phyloP scores from a whole-genome alignment of 1,284 basidiomycete genomes.

The Cutaneotrichosporon sp. region DNA sequence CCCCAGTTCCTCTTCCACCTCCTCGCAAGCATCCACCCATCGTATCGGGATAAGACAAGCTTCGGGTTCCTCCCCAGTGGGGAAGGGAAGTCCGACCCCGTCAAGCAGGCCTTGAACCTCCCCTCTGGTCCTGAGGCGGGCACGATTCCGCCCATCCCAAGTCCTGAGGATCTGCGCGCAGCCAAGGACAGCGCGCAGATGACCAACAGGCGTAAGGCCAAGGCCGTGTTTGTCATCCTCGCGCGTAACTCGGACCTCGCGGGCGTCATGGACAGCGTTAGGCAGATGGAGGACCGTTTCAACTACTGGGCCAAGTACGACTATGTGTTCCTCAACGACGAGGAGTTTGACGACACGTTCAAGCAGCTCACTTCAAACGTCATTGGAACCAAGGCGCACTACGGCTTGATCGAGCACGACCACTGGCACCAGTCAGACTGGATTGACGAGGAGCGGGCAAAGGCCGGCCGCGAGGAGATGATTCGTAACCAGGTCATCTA shows the following conservation, averaged over 20 bases:
- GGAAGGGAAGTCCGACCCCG: not conserved
- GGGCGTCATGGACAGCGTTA: slow-evolving; percentile 61
- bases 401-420: slow-evolving; percentile 75
- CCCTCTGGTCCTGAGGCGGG: not conserved
- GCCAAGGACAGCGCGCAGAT: slow-evolving; percentile 21
- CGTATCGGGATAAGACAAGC: slow-evolving; percentile 45
- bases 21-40: slow-evolving; percentile 46
- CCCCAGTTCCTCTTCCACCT: slow-evolving; percentile 35
- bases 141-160: slow-evolving; percentile 13
- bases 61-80: slow-evolving; percentile 25
- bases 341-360: slow-evolving; percentile 71
- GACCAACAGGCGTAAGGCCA: slow-evolving; percentile 56
- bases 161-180: slow-evolving; percentile 32
- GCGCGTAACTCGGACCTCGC: slow-evolving; percentile 74
- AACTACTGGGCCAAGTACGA: slow-evolving; percentile 82
- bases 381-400: slow-evolving; percentile 67
- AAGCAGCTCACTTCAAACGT: slow-evolving; percentile 68
- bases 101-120: not conserved
- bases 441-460: slow-evolving; percentile 71
- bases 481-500: slow-evolving; percentile 75
- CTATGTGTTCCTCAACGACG: slow-evolving; percentile 82
- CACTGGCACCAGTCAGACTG: slow-evolving; percentile 83
- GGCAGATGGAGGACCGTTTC: slow-evolving; percentile 57
- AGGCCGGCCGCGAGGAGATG: slow-evolving; percentile 65
- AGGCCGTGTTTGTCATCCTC: slow-evolving; percentile 80